Conservation (phyloP, 345 rosid genomes). For the Gossypium raimondii region DNA sequence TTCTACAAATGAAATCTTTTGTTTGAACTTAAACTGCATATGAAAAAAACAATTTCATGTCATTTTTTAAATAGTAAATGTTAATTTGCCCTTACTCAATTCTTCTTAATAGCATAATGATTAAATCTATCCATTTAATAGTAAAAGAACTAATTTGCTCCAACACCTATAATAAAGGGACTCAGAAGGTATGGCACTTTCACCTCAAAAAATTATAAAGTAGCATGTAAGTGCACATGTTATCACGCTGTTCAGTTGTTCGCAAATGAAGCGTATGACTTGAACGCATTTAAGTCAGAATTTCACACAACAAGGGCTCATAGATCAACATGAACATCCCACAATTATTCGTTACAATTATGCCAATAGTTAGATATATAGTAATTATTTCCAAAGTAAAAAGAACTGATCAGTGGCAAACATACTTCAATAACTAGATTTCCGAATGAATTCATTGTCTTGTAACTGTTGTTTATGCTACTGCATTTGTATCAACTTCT, state of each 20-base stretch:
- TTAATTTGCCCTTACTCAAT: no score
- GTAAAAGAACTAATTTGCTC: no score
- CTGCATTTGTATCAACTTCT: not conserved
- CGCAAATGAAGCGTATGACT: not conserved
- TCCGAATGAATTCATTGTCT: not conserved
- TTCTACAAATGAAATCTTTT: no score
- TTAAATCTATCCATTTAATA: no score
- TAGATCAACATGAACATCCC: not conserved
- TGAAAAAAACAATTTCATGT: no score
- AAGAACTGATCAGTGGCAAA: not conserved
- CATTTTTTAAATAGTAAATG: no score
- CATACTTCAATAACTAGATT: constrained; percentile 2
- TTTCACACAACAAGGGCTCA: not conserved
- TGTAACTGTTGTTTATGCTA: not conserved
- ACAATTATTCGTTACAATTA: not conserved
- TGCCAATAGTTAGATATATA: not conserved
- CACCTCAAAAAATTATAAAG: not conserved
- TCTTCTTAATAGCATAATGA: no score
- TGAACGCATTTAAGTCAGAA: not conserved
- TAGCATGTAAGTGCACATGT: not conserved
- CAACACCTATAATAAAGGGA: no score
- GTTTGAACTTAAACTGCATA: no score
- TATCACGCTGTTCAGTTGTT: not conserved
- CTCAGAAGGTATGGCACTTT: no score
- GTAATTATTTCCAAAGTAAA: not conserved